These are phyloP conservation scores for Hagleromyces aurorensis DNA, from an alignment of 805 yeast genomes.

Conservation along the genomic window DNA sequence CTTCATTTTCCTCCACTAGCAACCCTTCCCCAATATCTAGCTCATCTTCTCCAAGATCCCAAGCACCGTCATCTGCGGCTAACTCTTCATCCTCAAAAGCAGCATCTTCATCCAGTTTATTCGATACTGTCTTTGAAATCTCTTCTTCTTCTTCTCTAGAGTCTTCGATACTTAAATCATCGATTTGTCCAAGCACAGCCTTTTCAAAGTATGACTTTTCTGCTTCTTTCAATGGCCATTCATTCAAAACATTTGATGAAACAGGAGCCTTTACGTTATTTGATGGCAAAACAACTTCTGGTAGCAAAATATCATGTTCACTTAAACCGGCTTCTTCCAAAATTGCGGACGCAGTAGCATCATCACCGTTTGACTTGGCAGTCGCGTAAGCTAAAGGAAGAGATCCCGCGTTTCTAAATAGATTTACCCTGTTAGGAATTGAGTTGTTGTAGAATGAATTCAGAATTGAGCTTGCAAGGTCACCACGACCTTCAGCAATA, in stretches of 20 bases:
- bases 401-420: constrained; percentile 71
- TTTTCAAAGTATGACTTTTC: constrained; percentile 76
- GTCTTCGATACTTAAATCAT: constrained; percentile 46
- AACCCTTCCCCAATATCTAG: constrained; percentile 62
- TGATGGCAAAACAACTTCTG: constrained; percentile 39
- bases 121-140: constrained; percentile 23
- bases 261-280: constrained; percentile 42
- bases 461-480: constrained; percentile 69
- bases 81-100: constrained; percentile 39
- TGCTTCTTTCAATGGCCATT: constrained; percentile 80
- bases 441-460: constrained; percentile 74
- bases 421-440: constrained; percentile 63
- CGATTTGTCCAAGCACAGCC: constrained; percentile 73
- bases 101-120: constrained; percentile 33
- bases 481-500: constrained; percentile 85
- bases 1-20: constrained; percentile 36
- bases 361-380: constrained; percentile 80
- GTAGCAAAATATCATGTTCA: constrained; percentile 56
- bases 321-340: constrained; percentile 61
- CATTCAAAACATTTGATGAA: constrained; percentile 36
- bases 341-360: constrained; percentile 64
- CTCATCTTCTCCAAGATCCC: constrained; percentile 78
- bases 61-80: constrained; percentile 61
- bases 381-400: constrained; percentile 86
- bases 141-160: constrained; percentile 22